Conservation (phyloP, 768 basidiomycete species). For the Coprinellus micaceus region DNA sequence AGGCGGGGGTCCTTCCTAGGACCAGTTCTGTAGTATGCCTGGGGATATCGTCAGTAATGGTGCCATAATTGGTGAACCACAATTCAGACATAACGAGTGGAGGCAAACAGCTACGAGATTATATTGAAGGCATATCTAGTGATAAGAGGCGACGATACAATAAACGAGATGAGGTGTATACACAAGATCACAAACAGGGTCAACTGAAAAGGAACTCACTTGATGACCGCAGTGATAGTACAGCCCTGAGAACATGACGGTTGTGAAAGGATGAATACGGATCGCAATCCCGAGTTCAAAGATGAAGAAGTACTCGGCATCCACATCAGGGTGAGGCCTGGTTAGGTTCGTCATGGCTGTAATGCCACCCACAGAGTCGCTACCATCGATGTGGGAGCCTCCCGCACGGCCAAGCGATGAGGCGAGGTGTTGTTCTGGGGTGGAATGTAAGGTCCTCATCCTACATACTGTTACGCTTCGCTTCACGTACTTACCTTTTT, state of each 20-base stretch:
- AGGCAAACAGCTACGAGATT: too few relatives aligned
- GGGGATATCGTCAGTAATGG: background rate
- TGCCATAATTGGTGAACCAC: too few relatives aligned
- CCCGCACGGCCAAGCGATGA: constrained; percentile 6
- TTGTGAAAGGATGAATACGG: constrained; percentile 7
- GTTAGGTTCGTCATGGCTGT: constrained; percentile 8
- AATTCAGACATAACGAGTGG: too few relatives aligned
- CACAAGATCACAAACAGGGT: too few relatives aligned
- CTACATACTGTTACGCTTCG: too few relatives aligned
- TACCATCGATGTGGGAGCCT: constrained; percentile 7
- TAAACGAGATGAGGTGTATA: too few relatives aligned
- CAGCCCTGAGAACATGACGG: constrained; percentile 11
- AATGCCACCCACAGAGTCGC: background rate
- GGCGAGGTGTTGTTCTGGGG: too few relatives aligned
- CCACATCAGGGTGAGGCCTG: constrained; percentile 7
- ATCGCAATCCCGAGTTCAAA: constrained; percentile 11
- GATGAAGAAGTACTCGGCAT: constrained; percentile 11
- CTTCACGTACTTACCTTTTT: too few relatives aligned
- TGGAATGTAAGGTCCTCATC: too few relatives aligned
- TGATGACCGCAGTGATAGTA: constrained; percentile 11
- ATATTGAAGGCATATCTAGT: too few relatives aligned
- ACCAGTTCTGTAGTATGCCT: background rate
- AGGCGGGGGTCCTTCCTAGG: background rate
- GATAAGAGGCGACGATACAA: too few relatives aligned
- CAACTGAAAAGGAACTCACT: background rate